These are phyloP conservation scores for Phaeotremella fagi DNA, from an alignment of 768 basidiomycete species.

Conservation along the genomic window DNA sequence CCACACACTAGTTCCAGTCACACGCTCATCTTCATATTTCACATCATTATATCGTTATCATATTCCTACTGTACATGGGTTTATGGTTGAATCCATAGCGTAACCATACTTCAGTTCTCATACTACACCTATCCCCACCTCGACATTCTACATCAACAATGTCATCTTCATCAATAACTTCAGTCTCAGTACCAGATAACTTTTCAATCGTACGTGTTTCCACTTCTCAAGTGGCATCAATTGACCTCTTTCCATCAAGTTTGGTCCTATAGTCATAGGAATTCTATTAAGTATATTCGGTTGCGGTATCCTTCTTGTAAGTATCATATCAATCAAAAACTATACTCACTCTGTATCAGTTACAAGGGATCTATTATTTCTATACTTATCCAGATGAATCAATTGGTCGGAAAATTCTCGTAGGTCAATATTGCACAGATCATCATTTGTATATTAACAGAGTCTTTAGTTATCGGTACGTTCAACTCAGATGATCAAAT, in stretches of 20 bases:
- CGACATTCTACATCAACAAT: too few species aligned
- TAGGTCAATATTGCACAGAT: not conserved
- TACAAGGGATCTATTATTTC: not conserved
- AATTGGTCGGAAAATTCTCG: not conserved
- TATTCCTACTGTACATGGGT: too few species aligned
- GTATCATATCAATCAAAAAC: too few species aligned
- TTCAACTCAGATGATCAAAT: not conserved
- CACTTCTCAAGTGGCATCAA: not conserved
- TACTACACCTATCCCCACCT: too few species aligned
- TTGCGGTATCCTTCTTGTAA: slow-evolving; percentile 15
- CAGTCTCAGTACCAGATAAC: not conserved
- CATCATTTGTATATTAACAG: not conserved
- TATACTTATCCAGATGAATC: slow-evolving; percentile 1
- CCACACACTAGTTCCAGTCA: too few species aligned
- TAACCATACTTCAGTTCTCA: too few species aligned
- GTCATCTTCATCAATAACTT: not conserved
- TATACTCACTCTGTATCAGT: too few species aligned
- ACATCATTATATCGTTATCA: too few species aligned
- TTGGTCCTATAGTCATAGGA: slow-evolving; percentile 20
- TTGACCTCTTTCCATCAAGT: slow-evolving; percentile 2
- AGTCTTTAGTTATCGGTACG: not conserved
- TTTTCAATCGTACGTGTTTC: not conserved
- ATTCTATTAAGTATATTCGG: slow-evolving; percentile 16
- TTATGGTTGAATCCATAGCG: too few species aligned
- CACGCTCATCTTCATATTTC: too few species aligned